Conservation (phyloP, 2,329 filamentous ascomycete species). For the Botryosphaeria dothidea region DNA sequence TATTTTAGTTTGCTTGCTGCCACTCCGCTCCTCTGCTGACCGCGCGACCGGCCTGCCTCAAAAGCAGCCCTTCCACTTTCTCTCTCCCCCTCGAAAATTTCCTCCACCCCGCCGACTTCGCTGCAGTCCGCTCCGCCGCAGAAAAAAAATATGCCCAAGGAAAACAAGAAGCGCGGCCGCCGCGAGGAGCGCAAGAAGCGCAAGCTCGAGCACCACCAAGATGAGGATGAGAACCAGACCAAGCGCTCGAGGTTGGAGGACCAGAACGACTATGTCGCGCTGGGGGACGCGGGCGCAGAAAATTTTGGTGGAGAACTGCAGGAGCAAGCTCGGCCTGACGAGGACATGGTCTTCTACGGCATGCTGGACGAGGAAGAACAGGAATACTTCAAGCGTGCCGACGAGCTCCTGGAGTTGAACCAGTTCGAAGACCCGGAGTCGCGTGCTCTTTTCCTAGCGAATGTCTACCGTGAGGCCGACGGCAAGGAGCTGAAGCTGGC, state of each 20-base stretch:
- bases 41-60: not conserved
- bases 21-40: not conserved
- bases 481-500: conserved; percentile 96
- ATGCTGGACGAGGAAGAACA: conserved; percentile 91
- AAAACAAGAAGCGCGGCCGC: conserved; percentile 59
- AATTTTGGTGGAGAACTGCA: conserved; percentile 26
- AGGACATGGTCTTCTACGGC: conserved; percentile 81
- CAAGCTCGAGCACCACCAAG: conserved; percentile 51
- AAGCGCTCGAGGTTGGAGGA: conserved; percentile 38
- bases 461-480: conserved; percentile 80
- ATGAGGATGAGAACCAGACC: conserved; percentile 29
- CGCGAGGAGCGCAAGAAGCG: conserved; percentile 53
- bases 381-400: conserved; percentile 89
- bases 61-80: not conserved
- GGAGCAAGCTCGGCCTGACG: conserved; percentile 31
- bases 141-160: conserved; percentile 55
- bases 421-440: conserved; percentile 75
- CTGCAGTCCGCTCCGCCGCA: conserved; percentile 2
- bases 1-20: conserved; percentile 16
- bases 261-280: conserved; percentile 17
- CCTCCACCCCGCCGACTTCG: not conserved
- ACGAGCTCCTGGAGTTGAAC: conserved; percentile 87
- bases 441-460: conserved; percentile 61
- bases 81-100: not conserved
- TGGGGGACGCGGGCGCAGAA: conserved; percentile 25